Base-by-base conservation (phyloP, 805 yeast genomes). In the Cyberlindnera xylosilytica region DNA sequence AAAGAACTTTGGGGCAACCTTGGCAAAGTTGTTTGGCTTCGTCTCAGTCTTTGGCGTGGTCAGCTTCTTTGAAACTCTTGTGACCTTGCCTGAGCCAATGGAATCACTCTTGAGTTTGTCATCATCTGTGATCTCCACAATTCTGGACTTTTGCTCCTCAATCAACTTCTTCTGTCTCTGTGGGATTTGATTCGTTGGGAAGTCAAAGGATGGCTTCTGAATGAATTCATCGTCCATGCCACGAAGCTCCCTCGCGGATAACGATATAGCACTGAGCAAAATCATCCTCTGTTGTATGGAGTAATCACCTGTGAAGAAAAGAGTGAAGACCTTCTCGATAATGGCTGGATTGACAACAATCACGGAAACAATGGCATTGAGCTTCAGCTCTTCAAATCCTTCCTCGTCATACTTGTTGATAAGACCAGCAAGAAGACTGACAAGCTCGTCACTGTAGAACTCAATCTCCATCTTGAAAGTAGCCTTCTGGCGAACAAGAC, bases 281-380 rank as follows among this genome's bases (percentile, higher is more conserved):
- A 76, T 64, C 64, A 90, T 69, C 36, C 98, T 63, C 46, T 83
- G 90, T 47, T 85, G 93, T 16, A 93, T 60, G 0, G 96, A 87
- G 47, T 83, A 78, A 55, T 91, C 99, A 0, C 90, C 89, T 0
- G 73, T 69, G 27, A 78, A 65, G 15, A 89, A 64, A 15, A 81
- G 59, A 20, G 67, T 57, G 31, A 76, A 53, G 6, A 63, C 52
- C 9, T 59, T 54, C 0, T 62, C 50, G 0, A 81, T 57, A 20
- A 72, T 68, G 1, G 65, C 56, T 0, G 87, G 79, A 36, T 70
- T 70, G 0, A 80, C 67, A 1, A 75, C 80, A 15, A 86, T 65
- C 1, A 87, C 68, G 2, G 93, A 78, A 6, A 83, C 76, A 57
- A 89, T 53, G 12, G 83, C 70, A 34, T 78, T 74, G n/a, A 88